Base-by-base conservation (phyloP, 2,329 filamentous ascomycete species). In the Ophiostoma himal-ulmi region DNA sequence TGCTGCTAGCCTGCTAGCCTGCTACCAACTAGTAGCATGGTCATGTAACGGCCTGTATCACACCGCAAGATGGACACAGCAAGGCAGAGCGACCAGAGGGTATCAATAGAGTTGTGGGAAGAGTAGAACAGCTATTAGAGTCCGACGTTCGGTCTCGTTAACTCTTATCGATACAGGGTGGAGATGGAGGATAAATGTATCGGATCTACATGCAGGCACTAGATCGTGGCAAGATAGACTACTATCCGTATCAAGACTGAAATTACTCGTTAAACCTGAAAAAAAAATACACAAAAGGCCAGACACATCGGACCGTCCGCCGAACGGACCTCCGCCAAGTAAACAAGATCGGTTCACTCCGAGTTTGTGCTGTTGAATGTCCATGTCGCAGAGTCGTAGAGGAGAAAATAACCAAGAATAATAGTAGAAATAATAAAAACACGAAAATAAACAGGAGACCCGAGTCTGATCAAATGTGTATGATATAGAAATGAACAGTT, bases 61-160 rank as follows among this genome's bases (percentile, higher is more conserved):
- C 57, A 60, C 57, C 57, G 57, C 57, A 60, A 60, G 22, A 60
- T 60, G 57, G 57, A 60, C 57, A 17, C 44, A 39, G 37, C 10
- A 39, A 39, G 11, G 11, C 3, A 39, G 37, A 39, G 37, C 11
- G 11, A 39, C 10, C 10, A 39, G 37, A 39, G 44, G 44, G 30
- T 30, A 30, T 30, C 30, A 4, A 30, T 2, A 30, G 30, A 4
- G 30, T 30, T 30, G 4, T 30, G 30, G 3, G 4, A 3, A 30
- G 30, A 3, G 3, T 30, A 3, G 26, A 30, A 30, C 30, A 30
- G 30, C 30, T 3, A 30, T 30, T 3, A 30, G 30, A 57, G 52
- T 57, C 52, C 52, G 52, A 26, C 52, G 52, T 57, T 26, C n/a
- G 52, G 44, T 48, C 44, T 48, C 44, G 44, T 17, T 48, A 20